phyloP scores from a whole-genome alignment of 192 early-diverging fungal genomes.

The Coemansia sp. region DNA sequence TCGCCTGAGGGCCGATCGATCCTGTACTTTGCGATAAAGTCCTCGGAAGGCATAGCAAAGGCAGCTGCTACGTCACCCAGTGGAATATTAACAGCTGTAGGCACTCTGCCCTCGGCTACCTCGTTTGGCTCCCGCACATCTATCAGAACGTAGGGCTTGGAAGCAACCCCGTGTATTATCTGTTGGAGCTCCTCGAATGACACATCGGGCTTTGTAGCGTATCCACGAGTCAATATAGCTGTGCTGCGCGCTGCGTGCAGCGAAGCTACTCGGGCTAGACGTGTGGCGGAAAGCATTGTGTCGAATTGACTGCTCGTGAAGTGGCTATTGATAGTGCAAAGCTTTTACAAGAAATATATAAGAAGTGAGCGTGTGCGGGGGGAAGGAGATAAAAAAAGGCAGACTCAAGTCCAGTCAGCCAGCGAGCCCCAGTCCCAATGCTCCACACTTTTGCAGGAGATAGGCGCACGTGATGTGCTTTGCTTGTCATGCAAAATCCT shows the following conservation, averaged over 20 bases:
- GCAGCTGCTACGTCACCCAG: constrained; percentile 59
- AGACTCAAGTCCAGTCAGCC: not conserved
- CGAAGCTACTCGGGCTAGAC: not conserved
- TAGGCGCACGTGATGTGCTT: not conserved
- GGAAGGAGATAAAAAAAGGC: not conserved
- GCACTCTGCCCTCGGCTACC: constrained; percentile 61
- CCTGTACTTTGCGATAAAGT: constrained; percentile 56
- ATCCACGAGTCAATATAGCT: constrained; percentile 16
- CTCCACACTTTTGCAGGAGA: not conserved
- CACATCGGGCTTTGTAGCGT: constrained; percentile 45
- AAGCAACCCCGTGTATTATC: constrained; percentile 44
- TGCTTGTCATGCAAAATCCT: too few species aligned
- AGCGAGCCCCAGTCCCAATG: not conserved
- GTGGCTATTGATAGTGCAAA: not conserved
- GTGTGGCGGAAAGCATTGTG: not conserved
- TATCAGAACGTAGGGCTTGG: constrained; percentile 54
- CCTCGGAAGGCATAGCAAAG: constrained; percentile 37
- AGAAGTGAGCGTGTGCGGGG: not conserved
- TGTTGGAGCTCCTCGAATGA: constrained; percentile 45
- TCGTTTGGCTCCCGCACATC: constrained; percentile 70
- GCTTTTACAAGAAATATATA: not conserved
- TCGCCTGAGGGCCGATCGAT: constrained; percentile 59
- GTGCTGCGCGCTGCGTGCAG: constrained; percentile 2
- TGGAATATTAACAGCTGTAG: constrained; percentile 67
- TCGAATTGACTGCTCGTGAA: not conserved